A percentile compares a stretch with the other conserved stretches of the same genome.
Evolutionary conservation across 164 flowering plant species (phyloP).

Genomic region (Malania oleifera): DNA sequence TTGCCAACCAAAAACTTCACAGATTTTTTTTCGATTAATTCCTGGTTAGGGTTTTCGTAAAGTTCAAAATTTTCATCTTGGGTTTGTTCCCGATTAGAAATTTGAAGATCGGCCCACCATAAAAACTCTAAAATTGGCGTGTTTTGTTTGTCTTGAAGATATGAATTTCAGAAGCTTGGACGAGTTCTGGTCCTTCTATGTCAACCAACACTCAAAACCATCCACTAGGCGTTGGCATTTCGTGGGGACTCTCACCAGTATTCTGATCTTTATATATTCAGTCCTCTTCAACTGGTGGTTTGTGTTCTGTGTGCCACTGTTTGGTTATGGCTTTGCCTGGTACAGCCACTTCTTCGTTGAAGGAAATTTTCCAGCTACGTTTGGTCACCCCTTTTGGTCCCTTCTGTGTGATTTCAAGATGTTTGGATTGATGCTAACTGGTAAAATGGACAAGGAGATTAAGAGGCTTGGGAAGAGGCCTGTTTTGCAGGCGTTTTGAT

Average conservation of each 20-base stretch:
- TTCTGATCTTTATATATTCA: slow-evolving; percentile 38
- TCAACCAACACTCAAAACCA: slow-evolving; percentile 84
- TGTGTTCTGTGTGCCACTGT: slow-evolving; percentile 49
- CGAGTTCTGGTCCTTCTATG: slow-evolving; percentile 88
- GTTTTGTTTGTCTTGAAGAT: slow-evolving; percentile 5
- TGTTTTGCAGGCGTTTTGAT: slow-evolving; percentile 41
- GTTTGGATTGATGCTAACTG: slow-evolving; percentile 91
- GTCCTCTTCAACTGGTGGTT: slow-evolving; percentile 67
- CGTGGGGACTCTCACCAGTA: slow-evolving; percentile 51
- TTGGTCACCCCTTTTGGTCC: slow-evolving; percentile 92
- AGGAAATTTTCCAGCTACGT: slow-evolving; percentile 75
- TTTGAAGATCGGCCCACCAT: background rate
- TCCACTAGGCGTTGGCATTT: slow-evolving; percentile 94
- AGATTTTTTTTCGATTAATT: too few species aligned
- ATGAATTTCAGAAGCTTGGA: slow-evolving; percentile 89
- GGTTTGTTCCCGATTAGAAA: background rate
- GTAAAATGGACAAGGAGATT: slow-evolving; percentile 87
- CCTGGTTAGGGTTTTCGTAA: background rate
- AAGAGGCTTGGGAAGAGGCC: slow-evolving; percentile 94
- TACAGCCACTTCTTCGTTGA: slow-evolving; percentile 93
- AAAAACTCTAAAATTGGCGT: slow-evolving; percentile 13
- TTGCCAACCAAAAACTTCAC: too few species aligned
- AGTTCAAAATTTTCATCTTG: background rate
- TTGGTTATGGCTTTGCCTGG: slow-evolving; percentile 90
- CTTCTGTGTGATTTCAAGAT: slow-evolving; percentile 82